Base-by-base conservation (phyloP, 1,139 yeast genomes). In the Diutina ranongensis region DNA sequence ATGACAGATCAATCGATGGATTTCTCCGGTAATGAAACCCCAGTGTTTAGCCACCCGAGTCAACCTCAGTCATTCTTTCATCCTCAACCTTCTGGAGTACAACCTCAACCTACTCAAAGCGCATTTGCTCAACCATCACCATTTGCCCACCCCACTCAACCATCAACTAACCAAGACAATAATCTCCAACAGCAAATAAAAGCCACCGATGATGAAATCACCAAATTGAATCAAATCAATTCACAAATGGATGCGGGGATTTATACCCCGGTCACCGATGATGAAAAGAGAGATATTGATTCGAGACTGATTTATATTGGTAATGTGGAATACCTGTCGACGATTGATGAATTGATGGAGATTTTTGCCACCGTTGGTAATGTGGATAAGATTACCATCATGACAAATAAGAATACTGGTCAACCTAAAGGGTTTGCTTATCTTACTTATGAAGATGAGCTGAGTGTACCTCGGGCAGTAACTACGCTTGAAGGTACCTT, bases 401-500 rank as follows among this genome's bases (percentile, higher is more conserved):
- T 83, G 60, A 68, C 74, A 52, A 83, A 86, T 64, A 80, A 78
- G 57, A 68, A 65, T 56, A 78, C 89, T 0, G 94, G 94, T 2
- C 79, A 74, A 51, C 94, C 95, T 36, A 84, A 83, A 60, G 95
- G 95, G 3, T 85, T 74, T 63, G 95, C 95, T 1, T 86, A 85
- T 60, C 73, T 86, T 54, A 95, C 86, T 58, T 85, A 83, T 58
- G 76, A 80, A 33, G 71, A 76, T 51, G 18, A 25, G 13, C 33
- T 25, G 42, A 25, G 28, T 16, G 31, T 38, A n/a, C 21, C 32
- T 3, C 42, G 42, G 4, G 94, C 95, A 0, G 68, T 84, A 40
- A 73, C 74, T 9, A 60, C 65, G 1, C 69, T 83, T 52, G 80
- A 83, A 55, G 94, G 85, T 31, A 65, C 78, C 3, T 66, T 68